phyloP scores from a whole-genome alignment of 106 monocot species.

The Agapanthus africanus region DNA sequence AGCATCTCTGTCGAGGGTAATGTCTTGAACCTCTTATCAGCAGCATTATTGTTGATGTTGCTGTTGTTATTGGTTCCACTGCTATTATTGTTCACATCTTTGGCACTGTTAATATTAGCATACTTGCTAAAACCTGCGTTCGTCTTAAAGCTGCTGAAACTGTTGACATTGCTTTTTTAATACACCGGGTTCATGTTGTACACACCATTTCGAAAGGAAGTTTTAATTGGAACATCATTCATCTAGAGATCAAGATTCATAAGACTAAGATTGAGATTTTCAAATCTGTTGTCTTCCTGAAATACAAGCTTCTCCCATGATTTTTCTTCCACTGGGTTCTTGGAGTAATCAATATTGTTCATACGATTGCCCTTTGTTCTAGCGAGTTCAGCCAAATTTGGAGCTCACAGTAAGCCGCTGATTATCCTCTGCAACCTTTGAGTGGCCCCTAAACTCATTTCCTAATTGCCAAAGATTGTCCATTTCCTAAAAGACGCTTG shows the following conservation, averaged over 20 bases:
- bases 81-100: constrained; percentile 22
- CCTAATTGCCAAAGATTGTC: constrained; percentile 80
- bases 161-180: constrained; percentile 29
- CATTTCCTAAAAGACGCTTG: too few relatives aligned
- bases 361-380: constrained; percentile 42
- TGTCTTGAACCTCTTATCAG: constrained; percentile 67
- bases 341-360: constrained; percentile 61
- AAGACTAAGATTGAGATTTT: constrained; percentile 38
- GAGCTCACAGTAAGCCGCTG: constrained; percentile 73
- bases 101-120: constrained; percentile 22
- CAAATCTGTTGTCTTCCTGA: constrained; percentile 54
- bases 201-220: constrained; percentile 20
- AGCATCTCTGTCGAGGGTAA: constrained; percentile 54
- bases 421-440: constrained; percentile 69
- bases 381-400: constrained; percentile 73
- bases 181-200: constrained; percentile 39
- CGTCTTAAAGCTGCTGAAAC: constrained; percentile 51
- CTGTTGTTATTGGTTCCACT: constrained; percentile 3
- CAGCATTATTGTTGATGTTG: constrained; percentile 11
- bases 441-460: constrained; percentile 72
- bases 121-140: constrained; percentile 24
- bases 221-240: constrained; percentile 54
- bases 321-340: constrained; percentile 26
- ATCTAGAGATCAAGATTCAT: constrained; percentile 69
- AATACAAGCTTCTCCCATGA: constrained; percentile 59